phyloP scores from a whole-genome alignment of 2,329 filamentous ascomycete species.

The Nemania bipapillata region DNA sequence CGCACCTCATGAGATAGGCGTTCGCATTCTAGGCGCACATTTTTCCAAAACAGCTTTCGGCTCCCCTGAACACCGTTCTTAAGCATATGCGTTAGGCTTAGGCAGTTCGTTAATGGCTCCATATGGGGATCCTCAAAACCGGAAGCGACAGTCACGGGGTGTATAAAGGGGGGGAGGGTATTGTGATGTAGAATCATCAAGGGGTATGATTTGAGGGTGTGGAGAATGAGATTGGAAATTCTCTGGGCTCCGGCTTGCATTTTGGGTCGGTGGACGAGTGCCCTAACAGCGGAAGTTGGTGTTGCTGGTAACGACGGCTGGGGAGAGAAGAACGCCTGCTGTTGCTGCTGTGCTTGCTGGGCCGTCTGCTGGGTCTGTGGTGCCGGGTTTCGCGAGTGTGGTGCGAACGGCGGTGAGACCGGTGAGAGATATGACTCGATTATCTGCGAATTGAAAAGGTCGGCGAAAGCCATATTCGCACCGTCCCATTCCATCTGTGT shows the following conservation, averaged over 20 bases:
- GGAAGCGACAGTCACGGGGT: constrained; percentile 49
- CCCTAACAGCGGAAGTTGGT: neutral
- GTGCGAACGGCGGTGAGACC: neutral
- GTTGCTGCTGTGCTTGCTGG: neutral
- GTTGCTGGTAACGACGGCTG: neutral
- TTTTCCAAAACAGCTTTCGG: constrained; percentile 59
- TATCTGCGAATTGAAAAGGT: neutral
- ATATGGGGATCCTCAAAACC: constrained; percentile 43
- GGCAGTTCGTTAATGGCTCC: constrained; percentile 56
- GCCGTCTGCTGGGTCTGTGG: neutral
- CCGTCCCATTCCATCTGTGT: neutral
- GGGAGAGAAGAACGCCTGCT: neutral
- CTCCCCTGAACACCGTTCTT: constrained; percentile 46
- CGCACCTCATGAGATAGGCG: constrained; percentile 50
- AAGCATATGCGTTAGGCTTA: constrained; percentile 57
- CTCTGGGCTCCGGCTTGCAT: neutral
- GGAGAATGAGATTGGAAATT: constrained; percentile 1
- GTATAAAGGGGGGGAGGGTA: constrained; percentile 58
- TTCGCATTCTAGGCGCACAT: constrained; percentile 58
- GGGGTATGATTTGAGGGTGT: constrained; percentile 42
- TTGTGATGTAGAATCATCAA: constrained; percentile 54
- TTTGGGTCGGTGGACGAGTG: neutral
- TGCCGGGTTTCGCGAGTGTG: neutral
- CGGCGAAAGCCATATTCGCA: neutral
- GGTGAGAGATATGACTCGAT: neutral